Base-by-base conservation (phyloP, 495 filamentous ascomycete species). In the Letharia columbiana region DNA sequence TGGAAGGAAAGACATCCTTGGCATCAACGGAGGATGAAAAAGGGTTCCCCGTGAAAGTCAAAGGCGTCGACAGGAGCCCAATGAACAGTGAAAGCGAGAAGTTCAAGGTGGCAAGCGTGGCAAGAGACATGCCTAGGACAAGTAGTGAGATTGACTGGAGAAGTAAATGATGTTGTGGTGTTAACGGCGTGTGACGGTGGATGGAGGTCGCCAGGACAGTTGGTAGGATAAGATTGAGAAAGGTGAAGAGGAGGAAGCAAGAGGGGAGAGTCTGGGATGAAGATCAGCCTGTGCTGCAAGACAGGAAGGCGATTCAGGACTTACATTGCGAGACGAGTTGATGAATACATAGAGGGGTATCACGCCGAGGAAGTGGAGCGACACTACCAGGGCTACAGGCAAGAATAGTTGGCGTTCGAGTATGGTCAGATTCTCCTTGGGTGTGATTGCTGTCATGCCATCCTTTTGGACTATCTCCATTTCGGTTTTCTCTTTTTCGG, bases 31-130 rank as follows among this genome's bases (percentile, higher is more conserved):
- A 49, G 3, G 69, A 39, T 28, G 71, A 64, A 37, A 68, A 42
- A 0, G 70, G 83, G 47, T 61, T 61, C 31, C 77, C 78, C 44
- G 89, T 73, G 73, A 96, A 96, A 28, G 84, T 86, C 11, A 97
- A 79, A 4, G 92, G 93, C 15, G 83, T 73, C 47, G 90, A 82
- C 60, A 92, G 77, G 3, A 98, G 77, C 50, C 94, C 94, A 69
- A 97, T 78, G 60, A 96, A 79, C 76, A 97, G 87, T 49, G 91
- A 87, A 39, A 98, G 88, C 35, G 88, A 90, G 82, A 98, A 98
- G 78, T 98, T 98, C 60, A 98, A 86, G 3, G 95, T 98, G 20
- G 93, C 92, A 44, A 98, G 88, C 6, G 93, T 87, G 60, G 91
- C 90, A 68, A 98, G 88, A 75, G 89, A 91, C 76, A 96, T 88